Evolutionary conservation across 306 rosid species (phyloP).

Genomic region (Rosa lucieae): DNA sequence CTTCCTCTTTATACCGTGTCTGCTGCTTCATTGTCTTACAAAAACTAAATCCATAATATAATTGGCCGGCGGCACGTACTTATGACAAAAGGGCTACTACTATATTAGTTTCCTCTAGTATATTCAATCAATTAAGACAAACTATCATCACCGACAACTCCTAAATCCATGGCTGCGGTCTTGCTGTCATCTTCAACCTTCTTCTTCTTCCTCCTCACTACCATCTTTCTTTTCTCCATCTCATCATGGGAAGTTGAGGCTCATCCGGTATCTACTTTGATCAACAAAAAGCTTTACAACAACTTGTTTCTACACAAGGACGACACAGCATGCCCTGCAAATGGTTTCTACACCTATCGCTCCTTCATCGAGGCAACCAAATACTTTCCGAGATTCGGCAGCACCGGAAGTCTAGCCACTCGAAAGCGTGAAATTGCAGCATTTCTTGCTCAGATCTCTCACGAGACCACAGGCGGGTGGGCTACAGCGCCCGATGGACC

Average conservation of each 20-base stretch:
- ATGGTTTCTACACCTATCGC: slow-evolving; percentile 60
- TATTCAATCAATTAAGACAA: background rate
- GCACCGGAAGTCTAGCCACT: slow-evolving; percentile 39
- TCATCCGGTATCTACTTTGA: slow-evolving; percentile 42
- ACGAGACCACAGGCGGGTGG: slow-evolving; percentile 91
- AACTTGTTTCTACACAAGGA: slow-evolving; percentile 75
- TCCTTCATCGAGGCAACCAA: slow-evolving; percentile 56
- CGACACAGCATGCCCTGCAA: slow-evolving; percentile 80
- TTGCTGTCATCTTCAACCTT: slow-evolving; percentile 3
- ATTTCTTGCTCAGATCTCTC: slow-evolving; percentile 86
- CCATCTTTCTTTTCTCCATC: background rate
- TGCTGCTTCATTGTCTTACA: background rate
- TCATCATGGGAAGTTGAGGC: slow-evolving; percentile 9
- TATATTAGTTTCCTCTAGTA: background rate
- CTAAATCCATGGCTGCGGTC: slow-evolving; percentile 13
- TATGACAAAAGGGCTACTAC: background rate
- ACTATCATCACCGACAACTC: background rate
- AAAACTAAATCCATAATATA: background rate
- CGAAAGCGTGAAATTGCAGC: slow-evolving; percentile 84
- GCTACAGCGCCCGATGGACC: slow-evolving; percentile 92
- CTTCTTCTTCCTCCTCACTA: background rate
- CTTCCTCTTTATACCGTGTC: background rate
- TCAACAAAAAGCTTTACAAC: slow-evolving; percentile 41
- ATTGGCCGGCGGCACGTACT: background rate
- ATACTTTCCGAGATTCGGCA: slow-evolving; percentile 60